Percentiles rank a stretch among this genome's conserved stretches.
These are phyloP conservation scores for Plasmopara halstedii DNA, from an alignment of 352 stramenopile species.

Conservation along the genomic window DNA sequence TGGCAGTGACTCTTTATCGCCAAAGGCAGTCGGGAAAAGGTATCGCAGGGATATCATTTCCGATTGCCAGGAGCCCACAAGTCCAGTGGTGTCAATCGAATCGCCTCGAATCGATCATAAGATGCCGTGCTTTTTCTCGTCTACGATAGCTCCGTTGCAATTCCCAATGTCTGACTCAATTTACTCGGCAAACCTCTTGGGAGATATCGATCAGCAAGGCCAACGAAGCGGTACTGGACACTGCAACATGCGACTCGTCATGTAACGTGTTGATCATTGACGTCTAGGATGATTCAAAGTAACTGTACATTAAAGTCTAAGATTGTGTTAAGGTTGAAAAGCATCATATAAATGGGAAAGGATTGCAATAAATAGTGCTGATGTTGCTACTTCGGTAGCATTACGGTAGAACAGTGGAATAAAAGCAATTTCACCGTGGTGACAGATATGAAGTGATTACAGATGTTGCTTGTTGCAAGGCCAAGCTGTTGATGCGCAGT, in stretches of 20 bases:
- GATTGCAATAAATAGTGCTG: too few relatives aligned
- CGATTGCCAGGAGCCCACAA: constrained; percentile 16
- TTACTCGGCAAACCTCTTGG: constrained; percentile 31
- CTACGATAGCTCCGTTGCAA: constrained; percentile 23
- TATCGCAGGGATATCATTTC: constrained; percentile 31
- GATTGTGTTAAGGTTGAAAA: too few relatives aligned
- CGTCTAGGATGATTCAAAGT: too few relatives aligned
- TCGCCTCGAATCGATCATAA: constrained; percentile 36
- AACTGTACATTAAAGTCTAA: too few relatives aligned
- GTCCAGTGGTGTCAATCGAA: constrained; percentile 14
- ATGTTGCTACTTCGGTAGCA: too few relatives aligned
- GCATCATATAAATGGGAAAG: too few relatives aligned
- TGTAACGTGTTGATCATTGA: too few relatives aligned
- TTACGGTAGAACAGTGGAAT: too few relatives aligned
- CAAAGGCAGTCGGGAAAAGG: constrained; percentile 21
- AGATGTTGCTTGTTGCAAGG: too few relatives aligned
- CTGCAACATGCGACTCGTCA: constrained; percentile 20
- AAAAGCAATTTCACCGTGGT: too few relatives aligned
- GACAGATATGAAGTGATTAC: too few relatives aligned
- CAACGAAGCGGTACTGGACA: constrained; percentile 12
- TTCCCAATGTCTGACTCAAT: constrained; percentile 23
- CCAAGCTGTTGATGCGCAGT: too few relatives aligned
- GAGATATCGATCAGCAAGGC: constrained; percentile 22
- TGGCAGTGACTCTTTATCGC: constrained; percentile 30
- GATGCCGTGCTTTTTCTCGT: constrained; percentile 52